Percentiles rank a stretch among this genome's conserved stretches.
phyloP scores from a whole-genome alignment of 441 rosid species.

The Arabidopsis lyrata region DNA sequence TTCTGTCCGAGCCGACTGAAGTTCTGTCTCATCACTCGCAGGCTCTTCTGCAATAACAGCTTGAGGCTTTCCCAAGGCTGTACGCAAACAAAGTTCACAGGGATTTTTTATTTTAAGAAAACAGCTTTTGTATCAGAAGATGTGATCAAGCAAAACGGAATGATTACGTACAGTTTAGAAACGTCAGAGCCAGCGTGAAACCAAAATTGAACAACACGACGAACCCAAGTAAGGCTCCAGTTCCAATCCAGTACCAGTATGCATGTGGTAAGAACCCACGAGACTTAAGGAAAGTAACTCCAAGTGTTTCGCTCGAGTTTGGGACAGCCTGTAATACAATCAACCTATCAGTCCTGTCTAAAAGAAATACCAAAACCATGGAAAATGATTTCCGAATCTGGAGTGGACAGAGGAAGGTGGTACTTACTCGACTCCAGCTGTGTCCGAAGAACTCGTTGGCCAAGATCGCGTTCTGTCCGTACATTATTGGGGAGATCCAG shows the following conservation, averaged over 20 bases:
- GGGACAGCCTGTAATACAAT: conserved; percentile 54
- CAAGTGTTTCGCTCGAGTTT: conserved; percentile 63
- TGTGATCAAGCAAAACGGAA: conserved; percentile 8
- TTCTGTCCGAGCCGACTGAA: conserved; percentile 44
- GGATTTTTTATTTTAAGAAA: conserved; percentile 22
- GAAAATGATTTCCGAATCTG: not conserved
- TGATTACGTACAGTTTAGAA: conserved; percentile 68
- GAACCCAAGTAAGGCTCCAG: conserved; percentile 69
- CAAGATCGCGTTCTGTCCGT: conserved; percentile 73
- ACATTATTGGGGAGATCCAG: conserved; percentile 87
- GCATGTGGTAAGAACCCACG: conserved; percentile 75
- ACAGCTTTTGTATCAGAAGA: conserved; percentile 10
- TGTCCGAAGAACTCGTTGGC: conserved; percentile 83
- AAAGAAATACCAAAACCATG: conserved; percentile 17
- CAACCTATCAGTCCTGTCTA: conserved; percentile 22
- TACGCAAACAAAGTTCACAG: conserved; percentile 24
- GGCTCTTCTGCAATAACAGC: conserved; percentile 59
- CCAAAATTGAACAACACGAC: conserved; percentile 66
- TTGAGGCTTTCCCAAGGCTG: conserved; percentile 72
- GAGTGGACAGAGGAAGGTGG: conserved; percentile 7
- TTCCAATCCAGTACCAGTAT: conserved; percentile 86
- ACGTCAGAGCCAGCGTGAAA: conserved; percentile 66
- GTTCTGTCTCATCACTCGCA: conserved; percentile 42
- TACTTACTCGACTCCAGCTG: conserved; percentile 71
- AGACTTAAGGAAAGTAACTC: conserved; percentile 65